phyloP scores from a whole-genome alignment of 768 basidiomycete species.

The Amanita molliuscula region DNA sequence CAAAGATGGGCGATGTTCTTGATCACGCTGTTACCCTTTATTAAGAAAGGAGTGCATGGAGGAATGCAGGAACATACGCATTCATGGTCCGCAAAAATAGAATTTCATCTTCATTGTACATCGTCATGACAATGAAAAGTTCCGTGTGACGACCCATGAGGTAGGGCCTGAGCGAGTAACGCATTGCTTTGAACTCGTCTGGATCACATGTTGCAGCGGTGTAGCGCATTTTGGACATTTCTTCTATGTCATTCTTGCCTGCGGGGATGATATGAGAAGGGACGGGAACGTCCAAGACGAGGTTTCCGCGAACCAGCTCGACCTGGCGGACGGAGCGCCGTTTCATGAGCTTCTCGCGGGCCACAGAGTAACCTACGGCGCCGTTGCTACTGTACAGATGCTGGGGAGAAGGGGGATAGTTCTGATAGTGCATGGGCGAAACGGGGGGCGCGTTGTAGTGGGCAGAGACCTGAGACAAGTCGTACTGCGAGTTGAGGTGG shows the following conservation, averaged over 20 bases:
- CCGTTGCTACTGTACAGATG: constrained; percentile 36
- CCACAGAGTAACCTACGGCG: constrained; percentile 51
- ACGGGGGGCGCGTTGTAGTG: constrained; percentile 33
- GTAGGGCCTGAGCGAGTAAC: constrained; percentile 73
- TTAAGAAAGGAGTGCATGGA: constrained; percentile 1
- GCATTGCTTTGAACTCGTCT: constrained; percentile 72
- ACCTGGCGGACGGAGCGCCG: constrained; percentile 72
- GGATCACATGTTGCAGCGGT: constrained; percentile 87
- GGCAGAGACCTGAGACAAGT: constrained; percentile 38
- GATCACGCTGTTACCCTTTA: constrained; percentile 53
- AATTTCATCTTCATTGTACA: constrained; percentile 89
- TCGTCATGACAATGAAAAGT: constrained; percentile 93
- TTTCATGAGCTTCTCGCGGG: constrained; percentile 75
- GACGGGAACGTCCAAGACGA: constrained; percentile 76
- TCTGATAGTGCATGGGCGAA: constrained; percentile 43
- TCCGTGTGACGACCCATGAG: constrained; percentile 77
- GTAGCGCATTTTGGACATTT: constrained; percentile 79
- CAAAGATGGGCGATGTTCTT: constrained; percentile 82
- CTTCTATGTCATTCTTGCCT: constrained; percentile 50
- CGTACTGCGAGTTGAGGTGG: constrained; percentile 55
- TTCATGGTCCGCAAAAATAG: constrained; percentile 79
- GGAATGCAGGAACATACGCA: constrained; percentile 36
- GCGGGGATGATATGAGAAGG: constrained; percentile 72
- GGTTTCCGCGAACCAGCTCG: constrained; percentile 71
- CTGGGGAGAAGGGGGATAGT: constrained; percentile 52